phyloP scores from a whole-genome alignment of 75 land plant genomes.

The Selaginella moellendorffii region DNA sequence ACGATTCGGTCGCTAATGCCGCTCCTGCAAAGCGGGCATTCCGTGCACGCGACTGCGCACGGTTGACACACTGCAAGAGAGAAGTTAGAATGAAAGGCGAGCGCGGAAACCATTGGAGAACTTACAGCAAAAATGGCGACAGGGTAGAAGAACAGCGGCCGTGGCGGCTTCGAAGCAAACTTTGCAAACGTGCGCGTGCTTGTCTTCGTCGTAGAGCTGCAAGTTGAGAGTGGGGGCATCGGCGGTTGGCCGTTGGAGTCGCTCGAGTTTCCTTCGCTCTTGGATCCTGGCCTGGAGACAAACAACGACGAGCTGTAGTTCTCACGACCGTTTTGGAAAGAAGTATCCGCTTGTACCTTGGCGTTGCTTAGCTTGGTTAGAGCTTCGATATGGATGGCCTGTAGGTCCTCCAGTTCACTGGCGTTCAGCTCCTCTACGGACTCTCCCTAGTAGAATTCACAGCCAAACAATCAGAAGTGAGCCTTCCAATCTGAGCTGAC shows the following conservation, averaged over 20 bases:
- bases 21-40: constrained; percentile 67
- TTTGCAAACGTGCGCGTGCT: constrained; percentile 12
- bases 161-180: constrained; percentile 21
- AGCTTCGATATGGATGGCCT: neutral
- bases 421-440: neutral
- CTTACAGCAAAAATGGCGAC: constrained; percentile 26
- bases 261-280: neutral
- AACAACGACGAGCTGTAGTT: neutral
- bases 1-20: constrained; percentile 54
- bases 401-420: constrained; percentile 1
- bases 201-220: neutral
- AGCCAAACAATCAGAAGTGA: no score
- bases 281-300: neutral
- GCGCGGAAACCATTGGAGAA: no score
- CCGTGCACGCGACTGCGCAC: constrained; percentile 78
- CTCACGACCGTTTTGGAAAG: no score
- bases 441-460: constrained; percentile 4
- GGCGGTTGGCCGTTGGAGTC: no score
- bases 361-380: constrained; percentile 2
- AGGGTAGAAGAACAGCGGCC: constrained; percentile 22
- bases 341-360: neutral
- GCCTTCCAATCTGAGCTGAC: no score
- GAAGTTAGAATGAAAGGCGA: no score
- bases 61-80: constrained; percentile 75
- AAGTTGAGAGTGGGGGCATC: neutral